Evolutionary conservation across 345 rosid species (phyloP).

Genomic region (Heritiera fomes): DNA sequence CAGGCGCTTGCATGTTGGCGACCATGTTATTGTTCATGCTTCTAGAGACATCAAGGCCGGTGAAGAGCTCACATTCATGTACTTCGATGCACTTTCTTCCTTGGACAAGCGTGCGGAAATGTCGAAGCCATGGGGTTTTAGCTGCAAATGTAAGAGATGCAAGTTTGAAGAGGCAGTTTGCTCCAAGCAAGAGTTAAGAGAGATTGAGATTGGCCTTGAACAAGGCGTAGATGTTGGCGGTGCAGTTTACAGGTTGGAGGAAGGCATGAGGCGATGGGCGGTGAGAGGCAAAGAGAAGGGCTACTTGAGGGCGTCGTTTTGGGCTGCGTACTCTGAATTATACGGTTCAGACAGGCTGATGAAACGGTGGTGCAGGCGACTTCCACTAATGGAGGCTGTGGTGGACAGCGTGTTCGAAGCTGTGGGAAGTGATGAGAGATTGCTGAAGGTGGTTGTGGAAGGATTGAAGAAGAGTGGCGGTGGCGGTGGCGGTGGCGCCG

Average conservation of each 20-base stretch:
- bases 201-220: conserved; percentile 54
- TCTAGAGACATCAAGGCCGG: conserved; percentile 79
- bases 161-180: conserved; percentile 51
- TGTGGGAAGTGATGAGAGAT: conserved; percentile 69
- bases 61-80: conserved; percentile 77
- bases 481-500: conserved; percentile 22
- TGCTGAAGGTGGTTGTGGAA: conserved; percentile 48
- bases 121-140: conserved; percentile 75
- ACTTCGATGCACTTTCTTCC: conserved; percentile 59
- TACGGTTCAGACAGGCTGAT: conserved; percentile 56
- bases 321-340: conserved; percentile 50
- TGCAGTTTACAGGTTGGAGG: conserved; percentile 57
- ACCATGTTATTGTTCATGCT: conserved; percentile 59
- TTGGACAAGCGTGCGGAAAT: conserved; percentile 57
- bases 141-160: conserved; percentile 69
- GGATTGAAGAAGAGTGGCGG: conserved; percentile 44
- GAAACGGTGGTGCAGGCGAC: conserved; percentile 71
- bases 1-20: conserved; percentile 77
- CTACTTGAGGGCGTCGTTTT: conserved; percentile 74
- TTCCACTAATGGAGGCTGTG: conserved; percentile 55
- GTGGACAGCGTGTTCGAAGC: conserved; percentile 66
- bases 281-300: conserved; percentile 76
- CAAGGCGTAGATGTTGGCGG: conserved; percentile 49
- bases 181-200: conserved; percentile 53
- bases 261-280: conserved; percentile 66